Conservation (phyloP, 2,329 filamentous ascomycete genomes). For the Cordyceps militaris region DNA sequence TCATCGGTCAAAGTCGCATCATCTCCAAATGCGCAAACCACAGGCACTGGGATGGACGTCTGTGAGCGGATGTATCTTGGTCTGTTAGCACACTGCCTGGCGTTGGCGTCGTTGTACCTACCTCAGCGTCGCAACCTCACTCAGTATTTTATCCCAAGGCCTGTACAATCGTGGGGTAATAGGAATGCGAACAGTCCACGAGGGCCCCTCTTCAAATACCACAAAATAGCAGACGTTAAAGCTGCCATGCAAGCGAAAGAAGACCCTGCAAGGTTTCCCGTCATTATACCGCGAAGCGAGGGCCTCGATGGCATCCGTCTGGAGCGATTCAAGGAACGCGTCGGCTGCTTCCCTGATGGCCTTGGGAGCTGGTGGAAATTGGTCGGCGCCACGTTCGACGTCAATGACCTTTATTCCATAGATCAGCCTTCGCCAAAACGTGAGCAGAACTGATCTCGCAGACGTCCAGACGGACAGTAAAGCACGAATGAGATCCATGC, state of each 20-base stretch:
- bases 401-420: not conserved
- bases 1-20: slow-evolving; percentile 7
- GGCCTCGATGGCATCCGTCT: not conserved
- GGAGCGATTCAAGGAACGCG: not conserved
- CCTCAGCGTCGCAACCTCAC: slow-evolving; percentile 22
- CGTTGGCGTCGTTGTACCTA: not conserved
- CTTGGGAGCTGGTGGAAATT: not conserved
- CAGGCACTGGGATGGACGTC: slow-evolving; percentile 20
- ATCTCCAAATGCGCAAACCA: slow-evolving; percentile 18
- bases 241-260: not conserved
- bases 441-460: not conserved
- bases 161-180: slow-evolving; percentile 18
- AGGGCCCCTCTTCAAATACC: not conserved
- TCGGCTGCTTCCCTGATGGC: not conserved
- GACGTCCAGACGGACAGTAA: too few species aligned
- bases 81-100: not conserved
- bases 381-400: not conserved
- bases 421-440: not conserved
- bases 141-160: slow-evolving; percentile 21
- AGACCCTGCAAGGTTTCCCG: not conserved
- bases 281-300: not conserved
- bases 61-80: slow-evolving; percentile 18
- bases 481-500: too few species aligned
- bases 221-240: slow-evolving; percentile 8
- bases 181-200: slow-evolving; percentile 21